Percentiles rank a stretch among this genome's conserved stretches.
Evolutionary conservation across 2,329 filamentous ascomycete species (phyloP).

Genomic region (Fusarium austroafricanum): DNA sequence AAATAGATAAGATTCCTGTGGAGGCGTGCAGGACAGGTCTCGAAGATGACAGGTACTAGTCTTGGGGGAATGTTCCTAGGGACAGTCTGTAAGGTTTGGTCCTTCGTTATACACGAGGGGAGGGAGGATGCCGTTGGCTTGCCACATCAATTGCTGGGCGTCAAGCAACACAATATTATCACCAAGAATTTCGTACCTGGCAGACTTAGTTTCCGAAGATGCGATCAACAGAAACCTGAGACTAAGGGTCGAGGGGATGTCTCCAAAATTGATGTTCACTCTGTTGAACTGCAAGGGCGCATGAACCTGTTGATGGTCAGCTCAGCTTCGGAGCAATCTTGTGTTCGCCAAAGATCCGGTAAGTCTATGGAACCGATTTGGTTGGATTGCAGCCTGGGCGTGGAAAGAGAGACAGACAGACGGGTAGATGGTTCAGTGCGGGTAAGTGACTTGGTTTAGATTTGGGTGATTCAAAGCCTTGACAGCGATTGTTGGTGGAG

Average conservation of each 20-base stretch:
- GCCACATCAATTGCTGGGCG: conserved; percentile 15
- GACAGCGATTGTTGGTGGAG: conserved; percentile 41
- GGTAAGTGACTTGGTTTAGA: conserved; percentile 42
- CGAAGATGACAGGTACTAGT: conserved; percentile 34
- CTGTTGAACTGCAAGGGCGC: conserved; percentile 36
- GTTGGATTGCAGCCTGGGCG: conserved; percentile 14
- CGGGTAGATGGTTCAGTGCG: conserved; percentile 38
- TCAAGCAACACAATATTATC: conserved; percentile 7
- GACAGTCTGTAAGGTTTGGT: conserved; percentile 26
- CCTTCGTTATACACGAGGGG: conserved; percentile 1
- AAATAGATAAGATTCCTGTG: conserved; percentile 34
- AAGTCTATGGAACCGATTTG: conserved; percentile 23
- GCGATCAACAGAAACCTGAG: conserved; percentile 33
- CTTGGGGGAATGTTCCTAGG: conserved; percentile 11
- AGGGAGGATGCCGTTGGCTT: conserved; percentile 7
- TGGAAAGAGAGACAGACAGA: conserved; percentile 40
- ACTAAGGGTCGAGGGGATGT: conserved; percentile 32
- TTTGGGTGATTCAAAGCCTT: conserved; percentile 48
- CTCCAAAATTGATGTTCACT: conserved; percentile 23
- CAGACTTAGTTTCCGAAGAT: conserved; percentile 19
- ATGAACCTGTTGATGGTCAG: conserved; percentile 42
- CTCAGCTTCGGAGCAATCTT: conserved; percentile 22
- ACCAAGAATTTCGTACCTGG: conserved; percentile 32
- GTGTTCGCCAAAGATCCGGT: conserved; percentile 16
- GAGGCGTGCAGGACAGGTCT: conserved; percentile 30